These are phyloP conservation scores for Geotrichum histeridarum DNA, from an alignment of 1,139 yeast species.

Conservation along the genomic window DNA sequence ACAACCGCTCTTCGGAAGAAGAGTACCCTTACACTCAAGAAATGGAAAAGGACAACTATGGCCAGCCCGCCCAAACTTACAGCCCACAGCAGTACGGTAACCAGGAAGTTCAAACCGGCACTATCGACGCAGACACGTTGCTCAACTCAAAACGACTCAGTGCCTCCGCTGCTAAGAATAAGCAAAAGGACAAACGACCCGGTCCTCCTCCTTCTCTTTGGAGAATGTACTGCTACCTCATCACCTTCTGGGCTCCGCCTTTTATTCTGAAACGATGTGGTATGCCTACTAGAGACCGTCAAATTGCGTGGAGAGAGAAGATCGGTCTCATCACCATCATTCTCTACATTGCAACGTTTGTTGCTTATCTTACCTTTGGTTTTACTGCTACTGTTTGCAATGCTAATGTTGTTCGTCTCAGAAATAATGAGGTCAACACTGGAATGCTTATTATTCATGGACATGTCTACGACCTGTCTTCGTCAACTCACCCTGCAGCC, in stretches of 20 bases:
- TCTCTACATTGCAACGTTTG: constrained; percentile 64
- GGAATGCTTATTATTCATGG: constrained; percentile 79
- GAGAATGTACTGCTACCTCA: constrained; percentile 70
- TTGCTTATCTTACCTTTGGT: constrained; percentile 87
- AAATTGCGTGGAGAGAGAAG: constrained; percentile 96
- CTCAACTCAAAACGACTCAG: constrained; percentile 18
- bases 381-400: constrained; percentile 81
- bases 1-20: constrained; percentile 25
- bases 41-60: constrained; percentile 2
- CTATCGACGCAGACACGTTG: constrained; percentile 17
- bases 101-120: constrained; percentile 2
- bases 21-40: constrained; percentile 14
- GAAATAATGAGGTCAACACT: constrained; percentile 51
- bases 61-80: background rate
- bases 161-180: constrained; percentile 21
- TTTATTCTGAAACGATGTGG: constrained; percentile 70
- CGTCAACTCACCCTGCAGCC: constrained; percentile 73
- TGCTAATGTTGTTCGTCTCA: constrained; percentile 47
- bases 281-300: constrained; percentile 71
- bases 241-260: constrained; percentile 92
- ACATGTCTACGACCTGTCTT: constrained; percentile 64
- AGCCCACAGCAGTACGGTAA: constrained; percentile 8
- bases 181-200: constrained; percentile 1
- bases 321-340: constrained; percentile 78
- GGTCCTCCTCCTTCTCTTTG: constrained; percentile 51